Conservation (phyloP, 1,284 basidiomycete genomes). For the Fistulina hepatica region DNA sequence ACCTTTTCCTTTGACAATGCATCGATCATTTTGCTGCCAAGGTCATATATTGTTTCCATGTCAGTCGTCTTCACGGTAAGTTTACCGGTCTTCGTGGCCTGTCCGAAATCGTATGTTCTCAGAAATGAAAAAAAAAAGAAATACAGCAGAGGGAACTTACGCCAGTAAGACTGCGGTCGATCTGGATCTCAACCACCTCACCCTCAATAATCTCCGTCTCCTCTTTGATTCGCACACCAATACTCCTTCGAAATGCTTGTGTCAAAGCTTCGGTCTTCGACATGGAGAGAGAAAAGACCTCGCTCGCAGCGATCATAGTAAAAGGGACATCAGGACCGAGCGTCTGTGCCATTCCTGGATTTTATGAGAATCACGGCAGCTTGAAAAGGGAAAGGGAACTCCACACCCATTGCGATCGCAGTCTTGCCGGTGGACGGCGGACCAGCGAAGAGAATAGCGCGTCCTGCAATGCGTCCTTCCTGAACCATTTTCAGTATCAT, state of each 20-base stretch:
- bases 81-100: constrained; percentile 98
- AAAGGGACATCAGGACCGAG: constrained; percentile 93
- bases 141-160: constrained; percentile 39
- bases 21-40: constrained; percentile 99
- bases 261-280: constrained; percentile 97
- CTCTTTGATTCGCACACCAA: constrained; percentile 95
- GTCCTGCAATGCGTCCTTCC: constrained; percentile 87
- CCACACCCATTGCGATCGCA: constrained; percentile 86
- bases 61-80: constrained; percentile 97
- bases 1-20: constrained; percentile 95
- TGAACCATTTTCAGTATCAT: constrained; percentile 98
- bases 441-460: constrained; percentile 92
- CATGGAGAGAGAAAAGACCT: constrained; percentile 97
- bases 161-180: constrained; percentile 93
- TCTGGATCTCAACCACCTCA: constrained; percentile 97
- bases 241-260: constrained; percentile 90
- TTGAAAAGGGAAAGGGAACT: constrained; percentile 1
- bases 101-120: constrained; percentile 7
- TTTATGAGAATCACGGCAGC: constrained; percentile 2
- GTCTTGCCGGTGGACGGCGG: constrained; percentile 97
- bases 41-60: constrained; percentile 99
- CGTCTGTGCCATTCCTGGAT: constrained; percentile 87
- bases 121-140: not conserved
- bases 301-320: constrained; percentile 93
- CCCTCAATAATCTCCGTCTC: constrained; percentile 97